Evolutionary conservation across 257 asterid species (phyloP).

Genomic region (Ilex aquifolium): DNA sequence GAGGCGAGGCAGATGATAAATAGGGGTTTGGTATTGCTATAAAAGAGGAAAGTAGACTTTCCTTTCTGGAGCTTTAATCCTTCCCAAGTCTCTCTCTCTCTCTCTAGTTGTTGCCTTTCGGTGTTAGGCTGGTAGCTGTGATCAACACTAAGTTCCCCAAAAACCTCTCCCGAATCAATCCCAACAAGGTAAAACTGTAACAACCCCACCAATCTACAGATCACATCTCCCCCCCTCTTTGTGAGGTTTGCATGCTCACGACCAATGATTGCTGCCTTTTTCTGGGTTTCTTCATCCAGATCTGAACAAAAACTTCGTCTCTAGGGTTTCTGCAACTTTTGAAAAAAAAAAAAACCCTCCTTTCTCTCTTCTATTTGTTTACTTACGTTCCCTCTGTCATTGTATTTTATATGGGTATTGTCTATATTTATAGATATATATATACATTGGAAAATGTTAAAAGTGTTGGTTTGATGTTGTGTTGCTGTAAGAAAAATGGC

Average conservation of each 20-base stretch:
- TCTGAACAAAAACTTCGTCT: conserved; percentile 9
- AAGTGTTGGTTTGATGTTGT: background rate
- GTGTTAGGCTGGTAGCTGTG: background rate
- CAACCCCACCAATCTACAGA: conserved; percentile 2
- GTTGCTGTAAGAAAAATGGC: conserved; percentile 18
- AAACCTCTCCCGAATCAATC: background rate
- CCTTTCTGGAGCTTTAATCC: conserved; percentile 13
- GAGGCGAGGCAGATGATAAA: background rate
- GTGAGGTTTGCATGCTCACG: conserved; percentile 21
- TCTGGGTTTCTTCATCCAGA: conserved; percentile 15
- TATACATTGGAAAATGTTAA: background rate
- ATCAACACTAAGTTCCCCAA: background rate
- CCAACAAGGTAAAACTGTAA: conserved; percentile 16
- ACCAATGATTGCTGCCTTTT: conserved; percentile 12
- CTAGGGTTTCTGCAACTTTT: conserved; percentile 14
- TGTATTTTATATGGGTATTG: background rate
- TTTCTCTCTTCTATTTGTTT: background rate
- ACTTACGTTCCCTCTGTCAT: background rate
- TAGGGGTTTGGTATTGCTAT: conserved; percentile 12
- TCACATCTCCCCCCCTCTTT: background rate
- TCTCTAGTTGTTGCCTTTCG: too few species aligned
- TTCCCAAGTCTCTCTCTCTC: background rate
- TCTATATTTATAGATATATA: too few species aligned
- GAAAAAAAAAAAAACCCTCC: background rate
- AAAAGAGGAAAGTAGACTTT: conserved; percentile 23